A percentile compares a stretch with the other conserved stretches of the same genome.
Evolutionary conservation across 352 stramenopile genomes (phyloP).

Genomic region (Pythium rishiriense): DNA sequence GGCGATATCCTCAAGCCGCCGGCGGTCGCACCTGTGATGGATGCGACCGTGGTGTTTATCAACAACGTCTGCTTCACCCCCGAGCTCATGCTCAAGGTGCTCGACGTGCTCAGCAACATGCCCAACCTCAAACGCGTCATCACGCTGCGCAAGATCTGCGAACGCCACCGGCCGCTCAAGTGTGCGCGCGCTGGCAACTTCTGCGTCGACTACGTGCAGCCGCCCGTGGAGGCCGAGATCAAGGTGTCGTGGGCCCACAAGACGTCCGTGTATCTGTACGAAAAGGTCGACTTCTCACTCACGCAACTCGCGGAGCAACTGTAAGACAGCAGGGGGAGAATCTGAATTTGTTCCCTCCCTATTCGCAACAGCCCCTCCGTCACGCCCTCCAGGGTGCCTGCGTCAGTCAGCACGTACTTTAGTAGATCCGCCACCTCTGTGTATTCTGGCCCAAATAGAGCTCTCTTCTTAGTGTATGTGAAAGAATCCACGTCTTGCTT

Average conservation of each 20-base stretch:
- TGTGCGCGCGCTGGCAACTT: slow-evolving; percentile 53
- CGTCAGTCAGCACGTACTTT: neutral
- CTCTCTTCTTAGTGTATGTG: neutral
- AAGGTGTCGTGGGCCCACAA: slow-evolving; percentile 81
- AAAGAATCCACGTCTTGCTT: neutral
- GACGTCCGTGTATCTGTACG: slow-evolving; percentile 75
- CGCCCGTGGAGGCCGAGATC: slow-evolving; percentile 65
- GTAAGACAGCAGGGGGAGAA: neutral
- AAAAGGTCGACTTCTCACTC: slow-evolving; percentile 51
- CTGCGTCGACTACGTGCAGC: slow-evolving; percentile 73
- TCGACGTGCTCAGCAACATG: slow-evolving; percentile 63
- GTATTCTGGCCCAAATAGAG: slow-evolving; percentile 6
- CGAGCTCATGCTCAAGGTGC: slow-evolving; percentile 71
- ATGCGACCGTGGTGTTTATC: slow-evolving; percentile 85
- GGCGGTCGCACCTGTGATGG: slow-evolving; percentile 48
- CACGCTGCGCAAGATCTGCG: slow-evolving; percentile 79
- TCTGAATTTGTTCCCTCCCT: neutral
- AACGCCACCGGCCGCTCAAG: slow-evolving; percentile 66
- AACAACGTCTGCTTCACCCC: slow-evolving; percentile 87
- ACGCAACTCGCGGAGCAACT: slow-evolving; percentile 40
- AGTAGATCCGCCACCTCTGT: neutral
- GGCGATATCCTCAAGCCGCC: slow-evolving; percentile 75
- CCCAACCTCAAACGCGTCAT: slow-evolving; percentile 65
- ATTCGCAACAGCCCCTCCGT: neutral
- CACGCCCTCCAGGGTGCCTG: too few relatives aligned